phyloP scores from a whole-genome alignment of 2,329 filamentous ascomycete genomes.

The Talaromyces atroroseus region DNA sequence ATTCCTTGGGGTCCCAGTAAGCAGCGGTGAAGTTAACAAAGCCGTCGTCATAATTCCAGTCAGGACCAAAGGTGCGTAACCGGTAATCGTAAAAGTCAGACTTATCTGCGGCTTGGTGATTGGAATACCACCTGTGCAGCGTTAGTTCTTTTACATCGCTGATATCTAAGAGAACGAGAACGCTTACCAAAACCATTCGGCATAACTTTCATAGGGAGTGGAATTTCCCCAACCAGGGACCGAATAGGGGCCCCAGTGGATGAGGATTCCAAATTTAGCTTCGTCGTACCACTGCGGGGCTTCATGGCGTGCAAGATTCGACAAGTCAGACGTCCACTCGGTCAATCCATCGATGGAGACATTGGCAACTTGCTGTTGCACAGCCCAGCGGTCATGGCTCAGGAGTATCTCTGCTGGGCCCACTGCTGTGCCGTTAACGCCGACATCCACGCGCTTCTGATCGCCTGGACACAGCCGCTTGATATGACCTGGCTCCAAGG shows the following conservation, averaged over 20 bases:
- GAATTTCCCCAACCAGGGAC: slow-evolving; percentile 52
- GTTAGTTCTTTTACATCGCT: slow-evolving; percentile 12
- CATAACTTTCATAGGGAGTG: slow-evolving; percentile 33
- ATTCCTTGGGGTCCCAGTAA: slow-evolving; percentile 47
- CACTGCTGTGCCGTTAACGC: slow-evolving; percentile 27
- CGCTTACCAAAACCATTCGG: slow-evolving; percentile 29
- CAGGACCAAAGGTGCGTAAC: slow-evolving; percentile 46
- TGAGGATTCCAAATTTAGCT: slow-evolving; percentile 56
- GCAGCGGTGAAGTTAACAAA: slow-evolving; percentile 50
- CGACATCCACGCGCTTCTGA: slow-evolving; percentile 37
- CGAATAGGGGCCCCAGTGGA: slow-evolving; percentile 55
- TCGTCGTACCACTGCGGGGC: slow-evolving; percentile 51
- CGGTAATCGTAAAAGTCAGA: slow-evolving; percentile 47
- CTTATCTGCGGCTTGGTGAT: slow-evolving; percentile 37
- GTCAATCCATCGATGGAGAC: slow-evolving; percentile 6
- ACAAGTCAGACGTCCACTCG: slow-evolving; percentile 8
- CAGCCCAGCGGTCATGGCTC: not conserved
- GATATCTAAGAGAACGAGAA: not conserved
- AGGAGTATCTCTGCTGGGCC: slow-evolving; percentile 20
- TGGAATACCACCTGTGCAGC: slow-evolving; percentile 46
- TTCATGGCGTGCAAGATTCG: slow-evolving; percentile 27
- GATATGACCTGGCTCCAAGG: slow-evolving; percentile 22
- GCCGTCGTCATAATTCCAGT: slow-evolving; percentile 53
- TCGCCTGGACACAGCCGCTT: slow-evolving; percentile 43
- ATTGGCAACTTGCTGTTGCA: not conserved